phyloP scores from a whole-genome alignment of 306 rosid species.

The Casuarina cunninghamiana region DNA sequence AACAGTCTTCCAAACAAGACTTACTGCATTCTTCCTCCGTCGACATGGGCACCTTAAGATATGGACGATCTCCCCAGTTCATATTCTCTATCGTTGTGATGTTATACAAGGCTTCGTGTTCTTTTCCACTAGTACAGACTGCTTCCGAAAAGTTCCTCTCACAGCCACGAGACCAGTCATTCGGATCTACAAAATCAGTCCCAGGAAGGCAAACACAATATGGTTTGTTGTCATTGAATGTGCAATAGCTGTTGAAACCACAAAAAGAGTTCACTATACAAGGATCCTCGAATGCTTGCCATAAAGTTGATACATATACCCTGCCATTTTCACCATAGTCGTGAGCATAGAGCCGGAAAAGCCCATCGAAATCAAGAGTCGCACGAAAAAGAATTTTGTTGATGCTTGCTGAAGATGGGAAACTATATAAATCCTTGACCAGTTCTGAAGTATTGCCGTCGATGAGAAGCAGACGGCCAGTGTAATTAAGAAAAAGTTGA shows the following conservation, averaged over 20 bases:
- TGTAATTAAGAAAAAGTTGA: not conserved
- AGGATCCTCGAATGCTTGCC: rapidly evolving
- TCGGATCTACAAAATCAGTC: not conserved
- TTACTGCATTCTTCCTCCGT: not conserved
- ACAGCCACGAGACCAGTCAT: not conserved
- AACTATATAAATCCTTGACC: rapidly evolving
- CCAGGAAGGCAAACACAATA: not conserved
- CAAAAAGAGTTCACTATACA: not conserved
- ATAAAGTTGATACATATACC: not conserved
- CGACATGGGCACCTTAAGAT: not conserved
- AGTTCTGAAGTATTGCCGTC: rapidly evolving
- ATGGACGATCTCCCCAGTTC: not conserved
- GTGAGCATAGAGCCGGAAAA: not conserved
- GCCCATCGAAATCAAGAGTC: not conserved
- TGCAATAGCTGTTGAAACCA: not conserved
- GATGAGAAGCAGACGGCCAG: rapidly evolving
- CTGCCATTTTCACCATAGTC: not conserved
- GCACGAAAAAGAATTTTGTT: not conserved
- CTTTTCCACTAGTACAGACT: not conserved
- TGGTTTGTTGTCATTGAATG: not conserved
- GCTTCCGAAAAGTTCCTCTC: not conserved
- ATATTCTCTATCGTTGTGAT: not conserved
- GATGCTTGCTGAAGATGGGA: not conserved
- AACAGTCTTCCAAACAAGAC: not conserved
- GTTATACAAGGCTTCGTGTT: not conserved